Evolutionary conservation across 352 stramenopile species (phyloP), one percentile per base, ranked within the genome.

Genomic region (Phytophthora hibernalis): DNA sequence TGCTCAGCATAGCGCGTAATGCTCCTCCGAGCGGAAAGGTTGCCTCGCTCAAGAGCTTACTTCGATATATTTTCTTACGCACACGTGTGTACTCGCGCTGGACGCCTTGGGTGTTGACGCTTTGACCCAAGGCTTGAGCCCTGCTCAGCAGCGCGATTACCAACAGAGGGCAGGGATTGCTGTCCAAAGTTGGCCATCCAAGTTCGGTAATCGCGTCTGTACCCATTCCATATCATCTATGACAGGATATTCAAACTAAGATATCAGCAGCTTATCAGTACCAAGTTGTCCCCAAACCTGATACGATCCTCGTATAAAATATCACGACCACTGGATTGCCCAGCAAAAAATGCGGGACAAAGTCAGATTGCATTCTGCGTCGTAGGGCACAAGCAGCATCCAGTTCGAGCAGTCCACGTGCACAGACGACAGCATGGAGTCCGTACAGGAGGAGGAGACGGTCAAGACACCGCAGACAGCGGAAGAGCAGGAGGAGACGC

Each of bases 361-460:
- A n/a, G 22, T 65, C 31, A 65, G 42, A 61, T 61, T 60, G 28
- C 44, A 55, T 50, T 54, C 18, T 24, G 15, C 22, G 13, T 28
- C 40, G 22, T 13, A n/a, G 31, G 37, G 11, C 35, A 40, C 35
- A 42, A 18, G 35, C 31, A n/a, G n/a, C n/a, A n/a, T n/a, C n/a
- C n/a, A n/a, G n/a, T n/a, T n/a, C n/a, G 33, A 5, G 33, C 33
- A 40, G 15, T 13, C 33, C 20, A 8, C 18, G 28, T 13, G 54
- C 18, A 20, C 9, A 64, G 33, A 15, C n/a, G 40, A 47, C 57
- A 58, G 40, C 22, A 69, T 69, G 54, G 35, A 54, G 47, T 16
- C 24, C 30, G n/a, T 10, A 35, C 52, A 37, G 24, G 28, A 57
- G 35, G 10, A 28, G 26, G 13, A 24, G 31, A 43, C 45, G 13